phyloP scores from a whole-genome alignment of 1,284 basidiomycete genomes.

The Fomitopsis pinicola region DNA sequence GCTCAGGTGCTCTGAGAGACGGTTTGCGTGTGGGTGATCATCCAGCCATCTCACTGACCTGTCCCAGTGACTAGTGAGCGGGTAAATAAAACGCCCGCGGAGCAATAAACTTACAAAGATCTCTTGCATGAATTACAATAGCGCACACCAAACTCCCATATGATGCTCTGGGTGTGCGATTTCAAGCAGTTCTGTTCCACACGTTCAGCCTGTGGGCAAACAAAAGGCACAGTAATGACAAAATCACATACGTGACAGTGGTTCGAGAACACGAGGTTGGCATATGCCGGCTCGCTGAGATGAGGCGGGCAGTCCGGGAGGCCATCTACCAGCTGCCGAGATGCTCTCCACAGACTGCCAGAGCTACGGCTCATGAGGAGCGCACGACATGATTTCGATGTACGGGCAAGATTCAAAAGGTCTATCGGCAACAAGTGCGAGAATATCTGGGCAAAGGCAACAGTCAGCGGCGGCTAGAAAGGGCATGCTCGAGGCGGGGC shows the following conservation, averaged over 20 bases:
- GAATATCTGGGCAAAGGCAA: neutral
- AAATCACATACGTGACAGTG: conserved; percentile 22
- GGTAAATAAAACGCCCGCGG: neutral
- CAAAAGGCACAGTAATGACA: neutral
- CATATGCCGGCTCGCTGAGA: conserved; percentile 27
- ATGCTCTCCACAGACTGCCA: conserved; percentile 39
- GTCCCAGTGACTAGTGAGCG: neutral
- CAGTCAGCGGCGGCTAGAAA: too few species aligned
- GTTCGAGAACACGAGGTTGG: conserved; percentile 22
- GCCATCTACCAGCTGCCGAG: conserved; percentile 9
- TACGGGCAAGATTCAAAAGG: conserved; percentile 38
- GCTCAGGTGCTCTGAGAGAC: too few species aligned
- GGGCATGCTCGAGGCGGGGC: too few species aligned
- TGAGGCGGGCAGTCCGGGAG: conserved; percentile 30
- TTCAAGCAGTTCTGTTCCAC: neutral
- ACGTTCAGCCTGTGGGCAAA: neutral
- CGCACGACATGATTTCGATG: conserved; percentile 32
- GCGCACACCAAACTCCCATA: conserved; percentile 3
- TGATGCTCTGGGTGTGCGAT: neutral
- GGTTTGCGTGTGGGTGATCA: neutral
- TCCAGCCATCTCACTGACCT: neutral
- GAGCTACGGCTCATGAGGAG: conserved; percentile 35
- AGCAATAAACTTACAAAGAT: neutral
- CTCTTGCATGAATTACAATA: conserved; percentile 5
- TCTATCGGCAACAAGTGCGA: conserved; percentile 37